phyloP scores from a whole-genome alignment of 225 moss, liverwort and hornwort species.

The Ulota crispa region DNA sequence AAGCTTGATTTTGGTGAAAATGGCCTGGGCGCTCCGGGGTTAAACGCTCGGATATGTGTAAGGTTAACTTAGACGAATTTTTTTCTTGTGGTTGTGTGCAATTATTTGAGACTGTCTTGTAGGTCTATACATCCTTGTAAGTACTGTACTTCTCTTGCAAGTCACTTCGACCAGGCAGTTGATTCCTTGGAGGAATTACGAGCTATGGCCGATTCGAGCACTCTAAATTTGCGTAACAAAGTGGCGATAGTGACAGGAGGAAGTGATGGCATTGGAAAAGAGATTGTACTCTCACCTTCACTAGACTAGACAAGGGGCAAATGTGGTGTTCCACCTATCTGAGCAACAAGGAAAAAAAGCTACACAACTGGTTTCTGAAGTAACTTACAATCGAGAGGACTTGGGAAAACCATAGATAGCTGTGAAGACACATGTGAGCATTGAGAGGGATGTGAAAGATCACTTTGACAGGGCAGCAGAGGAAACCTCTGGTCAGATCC shows the following conservation, averaged over 20 bases:
- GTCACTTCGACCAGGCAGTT: neutral
- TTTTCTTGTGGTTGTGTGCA: neutral
- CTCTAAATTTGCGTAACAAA: neutral
- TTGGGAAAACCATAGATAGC: constrained; percentile 2
- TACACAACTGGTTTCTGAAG: neutral
- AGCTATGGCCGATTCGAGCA: constrained; percentile 1
- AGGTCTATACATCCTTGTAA: neutral
- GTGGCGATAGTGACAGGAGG: constrained; percentile 15
- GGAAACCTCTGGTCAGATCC: neutral
- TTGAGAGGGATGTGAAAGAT: constrained; percentile 6
- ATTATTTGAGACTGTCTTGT: neutral
- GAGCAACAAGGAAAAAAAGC: constrained; percentile 11
- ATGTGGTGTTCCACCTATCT: neutral
- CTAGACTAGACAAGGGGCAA: constrained; percentile 8
- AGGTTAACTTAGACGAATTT: no score
- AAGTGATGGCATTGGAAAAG: constrained; percentile 9
- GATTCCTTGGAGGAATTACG: neutral
- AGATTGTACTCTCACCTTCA: neutral
- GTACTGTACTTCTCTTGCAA: neutral
- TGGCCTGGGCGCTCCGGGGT: no score
- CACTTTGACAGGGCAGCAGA: constrained; percentile 11
- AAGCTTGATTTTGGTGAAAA: no score
- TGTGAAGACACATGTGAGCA: constrained; percentile 19
- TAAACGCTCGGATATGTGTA: no score
- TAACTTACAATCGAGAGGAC: neutral